Evolutionary conservation across 768 basidiomycete genomes (phyloP), one percentile per base, ranked within the genome.

Genomic region (Russula sp.): DNA sequence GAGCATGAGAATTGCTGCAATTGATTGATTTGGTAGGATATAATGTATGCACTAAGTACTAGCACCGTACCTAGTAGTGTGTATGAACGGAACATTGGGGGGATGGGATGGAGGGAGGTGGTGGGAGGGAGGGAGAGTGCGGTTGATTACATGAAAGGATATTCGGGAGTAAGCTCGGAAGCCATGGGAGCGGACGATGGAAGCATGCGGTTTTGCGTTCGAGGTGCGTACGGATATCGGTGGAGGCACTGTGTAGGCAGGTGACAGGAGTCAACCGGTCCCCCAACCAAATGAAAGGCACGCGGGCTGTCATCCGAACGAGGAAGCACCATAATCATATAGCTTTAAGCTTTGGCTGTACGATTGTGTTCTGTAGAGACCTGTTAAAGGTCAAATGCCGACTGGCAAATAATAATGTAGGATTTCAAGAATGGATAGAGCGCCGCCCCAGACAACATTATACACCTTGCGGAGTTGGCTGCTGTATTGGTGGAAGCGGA

Each of bases 401-500:
- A 32, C 48, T 24, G 55, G 32, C 38, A 26, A 24, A 61, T 56
- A 26, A 26, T 18, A 5, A 26, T n/a, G 60, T 55, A 22, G 55
- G 49, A 38, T 34, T 57, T 65, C 55, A 34, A 65, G 54, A 57
- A 48, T 2, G 60, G 49, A 56, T 28, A 51, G 34, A 46, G 18
- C 36, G 22, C 22, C 26, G 32, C 38, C 59, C 50, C 38, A 11
- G 28, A 48, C 30, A 46, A 46, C 5, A 51, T 68, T 30, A 69
- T 26, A 69, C 68, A 18, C 69, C 68, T 62, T 69, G 69, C 10
- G 64, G 69, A 28, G 69, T 70, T 40, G 62, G 68, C 54, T 70
- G 68, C 30, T 67, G 69, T 61, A 65, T 61, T 52, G 67, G 68
- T 6, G 57, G 57, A 42, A 56, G 63, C 18, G 66, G 66, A 13